Percentiles rank a stretch among this genome's conserved stretches.
Conservation (phyloP, 768 basidiomycete genomes). For the Leucocoprinus birnbaumii region DNA sequence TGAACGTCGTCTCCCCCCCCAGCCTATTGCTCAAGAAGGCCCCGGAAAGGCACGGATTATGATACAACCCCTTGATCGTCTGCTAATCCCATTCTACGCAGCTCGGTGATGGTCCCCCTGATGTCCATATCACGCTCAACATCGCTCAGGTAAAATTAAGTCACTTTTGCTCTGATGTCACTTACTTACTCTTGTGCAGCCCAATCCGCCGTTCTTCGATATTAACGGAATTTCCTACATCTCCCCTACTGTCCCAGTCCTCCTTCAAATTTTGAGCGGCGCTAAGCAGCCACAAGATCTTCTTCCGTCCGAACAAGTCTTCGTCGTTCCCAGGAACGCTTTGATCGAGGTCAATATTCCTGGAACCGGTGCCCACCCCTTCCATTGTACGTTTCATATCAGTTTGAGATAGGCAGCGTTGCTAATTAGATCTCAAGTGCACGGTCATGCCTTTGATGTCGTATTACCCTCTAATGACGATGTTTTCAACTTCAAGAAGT, state of each 20-base stretch:
- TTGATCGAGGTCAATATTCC: slow-evolving; percentile 48
- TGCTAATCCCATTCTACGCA: no score
- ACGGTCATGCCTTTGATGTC: slow-evolving; percentile 17
- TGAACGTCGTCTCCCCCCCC: neutral
- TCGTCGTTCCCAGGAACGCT: slow-evolving; percentile 34
- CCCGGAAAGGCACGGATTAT: neutral
- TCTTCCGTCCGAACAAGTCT: slow-evolving; percentile 14
- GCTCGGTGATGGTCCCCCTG: slow-evolving; percentile 25
- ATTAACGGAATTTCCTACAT: slow-evolving; percentile 16
- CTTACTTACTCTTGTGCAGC: slow-evolving; percentile 26
- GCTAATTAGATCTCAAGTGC: slow-evolving; percentile 2
- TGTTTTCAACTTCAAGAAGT: slow-evolving; percentile 11
- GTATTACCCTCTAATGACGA: slow-evolving; percentile 9
- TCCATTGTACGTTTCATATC: slow-evolving; percentile 2
- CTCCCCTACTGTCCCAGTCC: slow-evolving; percentile 35
- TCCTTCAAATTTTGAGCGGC: slow-evolving; percentile 29
- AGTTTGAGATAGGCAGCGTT: neutral
- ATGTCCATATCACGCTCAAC: slow-evolving; percentile 31
- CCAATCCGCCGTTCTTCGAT: slow-evolving; percentile 13
- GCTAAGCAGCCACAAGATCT: slow-evolving; percentile 28
- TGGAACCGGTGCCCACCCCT: slow-evolving; percentile 20
- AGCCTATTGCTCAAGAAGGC: slow-evolving; percentile 4
- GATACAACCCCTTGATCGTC: neutral
- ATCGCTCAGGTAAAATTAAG: slow-evolving; percentile 30
- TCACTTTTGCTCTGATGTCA: neutral